Conservation (phyloP, 495 filamentous ascomycete genomes). For the Penicillium bovifimosum region DNA sequence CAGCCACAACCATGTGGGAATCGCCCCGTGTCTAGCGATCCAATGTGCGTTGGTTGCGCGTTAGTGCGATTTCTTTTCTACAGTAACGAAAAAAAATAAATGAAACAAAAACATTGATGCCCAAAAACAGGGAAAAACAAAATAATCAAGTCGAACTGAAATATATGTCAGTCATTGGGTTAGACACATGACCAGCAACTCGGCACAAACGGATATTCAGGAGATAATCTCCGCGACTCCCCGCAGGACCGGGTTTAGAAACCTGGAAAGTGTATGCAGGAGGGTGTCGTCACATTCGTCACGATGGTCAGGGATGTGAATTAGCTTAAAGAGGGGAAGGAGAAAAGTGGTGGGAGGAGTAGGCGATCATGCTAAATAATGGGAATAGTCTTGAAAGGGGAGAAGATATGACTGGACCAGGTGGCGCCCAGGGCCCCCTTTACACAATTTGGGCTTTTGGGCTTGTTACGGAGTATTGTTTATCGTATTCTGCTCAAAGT, state of each 20-base stretch:
- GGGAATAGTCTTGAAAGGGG: neutral
- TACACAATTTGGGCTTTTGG: neutral
- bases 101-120: neutral
- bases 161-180: neutral
- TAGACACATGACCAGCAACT: neutral
- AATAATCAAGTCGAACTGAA: neutral
- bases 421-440: conserved; percentile 7
- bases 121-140: conserved; percentile 5
- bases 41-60: conserved; percentile 8
- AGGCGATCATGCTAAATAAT: conserved; percentile 14
- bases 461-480: neutral
- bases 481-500: neutral
- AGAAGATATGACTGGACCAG: neutral
- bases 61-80: neutral
- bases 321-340: neutral
- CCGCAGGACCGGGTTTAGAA: conserved; percentile 7
- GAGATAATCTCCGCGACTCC: conserved; percentile 13
- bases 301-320: conserved; percentile 3
- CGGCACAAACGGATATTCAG: conserved; percentile 1
- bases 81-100: no score
- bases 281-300: conserved; percentile 10
- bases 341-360: neutral
- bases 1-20: conserved; percentile 32
- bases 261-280: neutral
- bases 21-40: conserved; percentile 9